Conservation (phyloP, 345 rosid genomes). For the Salix koriyanagi region DNA sequence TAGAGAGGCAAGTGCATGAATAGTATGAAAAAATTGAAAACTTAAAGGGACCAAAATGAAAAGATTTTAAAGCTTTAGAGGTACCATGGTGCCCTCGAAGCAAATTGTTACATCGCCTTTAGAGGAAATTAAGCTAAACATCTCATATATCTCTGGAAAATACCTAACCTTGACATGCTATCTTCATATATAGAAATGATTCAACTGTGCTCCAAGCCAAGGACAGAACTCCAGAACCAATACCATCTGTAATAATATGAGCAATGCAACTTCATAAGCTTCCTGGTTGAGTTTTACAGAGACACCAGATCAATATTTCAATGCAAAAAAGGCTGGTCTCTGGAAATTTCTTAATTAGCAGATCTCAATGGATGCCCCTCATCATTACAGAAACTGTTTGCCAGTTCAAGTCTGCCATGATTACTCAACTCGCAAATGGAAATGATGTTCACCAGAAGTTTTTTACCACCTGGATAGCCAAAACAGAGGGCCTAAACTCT, state of each 20-base stretch:
- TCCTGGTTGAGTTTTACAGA: constrained; percentile 35
- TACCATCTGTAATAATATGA: constrained; percentile 46
- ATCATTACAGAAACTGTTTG: constrained; percentile 23
- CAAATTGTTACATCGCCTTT: too few species aligned
- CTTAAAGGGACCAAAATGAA: too few species aligned
- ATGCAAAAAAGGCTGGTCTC: neutral
- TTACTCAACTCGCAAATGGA: constrained; percentile 1
- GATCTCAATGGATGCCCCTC: constrained; percentile 42
- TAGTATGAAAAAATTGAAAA: too few species aligned
- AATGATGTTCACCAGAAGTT: neutral
- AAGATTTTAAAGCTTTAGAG: too few species aligned
- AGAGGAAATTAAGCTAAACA: too few species aligned
- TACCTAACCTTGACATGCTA: too few species aligned
- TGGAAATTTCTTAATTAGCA: constrained; percentile 21
- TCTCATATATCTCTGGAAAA: too few species aligned
- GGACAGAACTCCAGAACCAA: constrained; percentile 53
- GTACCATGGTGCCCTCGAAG: too few species aligned
- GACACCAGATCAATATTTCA: constrained; percentile 7
- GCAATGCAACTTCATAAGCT: constrained; percentile 45
- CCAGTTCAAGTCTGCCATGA: constrained; percentile 33
- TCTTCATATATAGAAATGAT: too few species aligned
- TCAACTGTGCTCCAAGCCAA: constrained; percentile 46
- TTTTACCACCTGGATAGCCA: neutral
- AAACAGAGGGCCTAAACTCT: neutral
- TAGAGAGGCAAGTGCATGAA: too few species aligned